These are phyloP conservation scores for Cryptococcus sp. DNA, from an alignment of 1,284 basidiomycete genomes.

Conservation along the genomic window DNA sequence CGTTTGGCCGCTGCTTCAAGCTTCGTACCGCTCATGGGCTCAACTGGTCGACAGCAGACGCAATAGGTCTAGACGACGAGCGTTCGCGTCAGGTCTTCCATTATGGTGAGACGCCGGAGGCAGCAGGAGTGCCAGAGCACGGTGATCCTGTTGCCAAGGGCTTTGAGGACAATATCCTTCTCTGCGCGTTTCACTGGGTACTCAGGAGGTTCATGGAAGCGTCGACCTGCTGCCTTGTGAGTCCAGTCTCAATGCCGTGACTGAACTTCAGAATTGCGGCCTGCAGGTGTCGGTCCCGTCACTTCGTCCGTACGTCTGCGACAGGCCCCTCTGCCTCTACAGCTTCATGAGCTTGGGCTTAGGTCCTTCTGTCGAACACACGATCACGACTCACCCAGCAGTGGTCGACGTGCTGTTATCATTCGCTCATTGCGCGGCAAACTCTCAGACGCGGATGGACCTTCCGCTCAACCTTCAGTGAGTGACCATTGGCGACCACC, in stretches of 20 bases:
- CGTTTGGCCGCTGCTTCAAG: constrained; percentile 20
- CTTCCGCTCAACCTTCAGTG: constrained; percentile 24
- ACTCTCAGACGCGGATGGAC: constrained; percentile 24
- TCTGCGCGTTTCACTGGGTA: constrained; percentile 28
- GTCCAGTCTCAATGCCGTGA: background rate
- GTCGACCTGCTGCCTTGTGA: constrained; percentile 28
- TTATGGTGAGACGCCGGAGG: background rate
- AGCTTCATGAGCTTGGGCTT: constrained; percentile 31
- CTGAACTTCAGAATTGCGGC: constrained; percentile 26
- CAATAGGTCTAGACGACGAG: constrained; percentile 23
- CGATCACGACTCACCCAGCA: constrained; percentile 26
- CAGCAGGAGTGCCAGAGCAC: constrained; percentile 2
- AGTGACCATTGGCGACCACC: constrained; percentile 4
- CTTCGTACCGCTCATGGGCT: constrained; percentile 18
- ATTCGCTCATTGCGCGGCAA: constrained; percentile 27
- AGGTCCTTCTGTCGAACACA: constrained; percentile 33
- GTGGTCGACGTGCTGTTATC: constrained; percentile 33
- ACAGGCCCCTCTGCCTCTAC: constrained; percentile 29
- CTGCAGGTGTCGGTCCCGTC: constrained; percentile 22
- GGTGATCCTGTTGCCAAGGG: constrained; percentile 26
- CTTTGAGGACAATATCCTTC: constrained; percentile 20
- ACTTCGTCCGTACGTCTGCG: constrained; percentile 33
- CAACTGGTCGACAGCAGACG: constrained; percentile 25
- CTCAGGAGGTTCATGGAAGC: constrained; percentile 26
- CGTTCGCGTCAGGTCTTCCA: constrained; percentile 14